These are phyloP conservation scores for Penicillium cataractarum DNA, from an alignment of 495 filamentous ascomycete species.

Conservation along the genomic window DNA sequence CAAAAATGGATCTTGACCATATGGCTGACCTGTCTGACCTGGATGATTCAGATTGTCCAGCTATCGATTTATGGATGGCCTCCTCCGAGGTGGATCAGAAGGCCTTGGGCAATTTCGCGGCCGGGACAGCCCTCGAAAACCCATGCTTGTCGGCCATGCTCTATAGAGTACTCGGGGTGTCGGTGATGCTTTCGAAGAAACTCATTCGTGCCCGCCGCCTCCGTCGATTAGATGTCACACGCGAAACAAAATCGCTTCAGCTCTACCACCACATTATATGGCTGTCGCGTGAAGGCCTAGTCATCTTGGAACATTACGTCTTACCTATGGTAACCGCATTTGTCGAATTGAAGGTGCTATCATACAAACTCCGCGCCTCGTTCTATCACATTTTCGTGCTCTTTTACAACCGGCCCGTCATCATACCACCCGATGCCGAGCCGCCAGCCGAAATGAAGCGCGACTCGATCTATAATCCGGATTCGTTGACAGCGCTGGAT, in stretches of 20 bases:
- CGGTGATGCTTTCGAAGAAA: slow-evolving; percentile 83
- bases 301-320: slow-evolving; percentile 84
- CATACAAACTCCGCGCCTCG: slow-evolving; percentile 87
- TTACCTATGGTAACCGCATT: slow-evolving; percentile 74
- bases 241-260: slow-evolving; percentile 78
- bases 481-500: slow-evolving; percentile 18
- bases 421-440: slow-evolving; percentile 50
- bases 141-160: slow-evolving; percentile 77
- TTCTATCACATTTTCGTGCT: slow-evolving; percentile 97
- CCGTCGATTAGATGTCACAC: slow-evolving; percentile 78
- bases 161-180: slow-evolving; percentile 88
- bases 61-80: slow-evolving; percentile 71
- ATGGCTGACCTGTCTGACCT: slow-evolving; percentile 27
- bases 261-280: slow-evolving; percentile 91
- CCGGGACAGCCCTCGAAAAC: slow-evolving; percentile 69
- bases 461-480: slow-evolving; percentile 35
- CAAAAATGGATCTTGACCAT: background rate
- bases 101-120: slow-evolving; percentile 85
- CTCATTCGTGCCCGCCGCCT: slow-evolving; percentile 81
- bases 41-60: slow-evolving; percentile 23
- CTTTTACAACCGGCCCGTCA: slow-evolving; percentile 79
- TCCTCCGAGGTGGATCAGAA: slow-evolving; percentile 97
- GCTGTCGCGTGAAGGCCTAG: slow-evolving; percentile 88
- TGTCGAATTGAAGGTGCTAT: slow-evolving; percentile 80
- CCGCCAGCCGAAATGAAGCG: slow-evolving; percentile 33